Evolutionary conservation across 805 yeast genomes (phyloP), one percentile per base, ranked within the genome.

Genomic region (Danielozyma ontarioensis): DNA sequence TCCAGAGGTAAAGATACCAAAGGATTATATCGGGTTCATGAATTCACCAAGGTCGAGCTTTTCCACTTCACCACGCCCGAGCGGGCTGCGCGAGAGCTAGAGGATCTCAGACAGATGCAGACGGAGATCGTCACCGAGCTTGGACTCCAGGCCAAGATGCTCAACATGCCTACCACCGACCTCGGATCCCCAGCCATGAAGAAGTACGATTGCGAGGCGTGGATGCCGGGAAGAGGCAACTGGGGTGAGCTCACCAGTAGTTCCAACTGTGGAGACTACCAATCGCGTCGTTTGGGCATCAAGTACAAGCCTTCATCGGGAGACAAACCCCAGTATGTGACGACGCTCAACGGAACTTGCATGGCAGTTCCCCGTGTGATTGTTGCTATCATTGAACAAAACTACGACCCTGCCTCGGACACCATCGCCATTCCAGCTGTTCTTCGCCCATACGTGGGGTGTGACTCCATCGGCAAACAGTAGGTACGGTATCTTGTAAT

Each of bases 221-320:
- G 95, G 88, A 90, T 93, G 97, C 97, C 97, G 0, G 97, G 97
- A 2, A 74, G 96, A 47, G 89, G 86, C 1, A 55, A 63, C 2
- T 90, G 95, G 86, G 98, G 98, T 3, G 98, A 93, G 54, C 69
- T 93, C 21, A 79, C 95, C 1, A 85, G 96, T 18, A 72, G 94
- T 1, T 88, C 97, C 2, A 90, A 89, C 53, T 93, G 98, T 57
- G 75, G 87, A 3, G 97, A 89, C 45, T 93, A 76, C 55, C 98
- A 93, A 61, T 64, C 95, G 5, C 72, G 96, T 56, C 72, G 97
- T 48, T 68, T 93, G 45, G 79, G 80, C 25, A 82, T 94, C 4
- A 74, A 73, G 35, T 78, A 66, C 48, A 65, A 62, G 34, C 54
- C 57, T 22, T 45, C 43, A 11, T 62, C 53, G 2, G 50, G 47